Percentiles rank a stretch among this genome's conserved stretches.
Evolutionary conservation across 2,329 filamentous ascomycete genomes (phyloP).

Genomic region (Aschersonia sp.): DNA sequence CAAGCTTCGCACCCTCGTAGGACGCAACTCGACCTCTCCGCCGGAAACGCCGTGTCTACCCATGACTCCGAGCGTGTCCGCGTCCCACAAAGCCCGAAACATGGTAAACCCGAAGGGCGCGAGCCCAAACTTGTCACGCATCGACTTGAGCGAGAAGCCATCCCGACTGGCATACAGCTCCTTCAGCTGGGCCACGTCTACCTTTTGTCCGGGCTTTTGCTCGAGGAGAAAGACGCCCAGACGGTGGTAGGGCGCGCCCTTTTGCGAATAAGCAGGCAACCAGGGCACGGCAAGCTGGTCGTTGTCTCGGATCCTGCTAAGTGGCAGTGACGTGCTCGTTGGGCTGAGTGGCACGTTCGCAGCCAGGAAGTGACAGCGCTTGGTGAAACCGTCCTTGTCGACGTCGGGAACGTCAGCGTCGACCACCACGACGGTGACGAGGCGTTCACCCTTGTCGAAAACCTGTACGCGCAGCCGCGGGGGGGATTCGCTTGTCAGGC

Average conservation of each 20-base stretch:
- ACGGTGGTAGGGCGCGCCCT: slow-evolving; percentile 84
- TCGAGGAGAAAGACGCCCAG: slow-evolving; percentile 72
- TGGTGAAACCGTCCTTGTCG: slow-evolving; percentile 60
- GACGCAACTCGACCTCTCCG: slow-evolving; percentile 72
- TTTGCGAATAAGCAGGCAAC: slow-evolving; percentile 76
- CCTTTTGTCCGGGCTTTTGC: slow-evolving; percentile 46
- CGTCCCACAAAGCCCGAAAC: slow-evolving; percentile 85
- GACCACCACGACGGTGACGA: slow-evolving; percentile 73
- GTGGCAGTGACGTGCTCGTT: slow-evolving; percentile 44
- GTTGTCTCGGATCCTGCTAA: slow-evolving; percentile 43
- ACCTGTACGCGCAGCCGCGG: slow-evolving; percentile 72
- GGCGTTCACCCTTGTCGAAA: slow-evolving; percentile 67
- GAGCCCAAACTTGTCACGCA: slow-evolving; percentile 55
- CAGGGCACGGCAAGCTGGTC: slow-evolving; percentile 64
- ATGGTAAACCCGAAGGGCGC: slow-evolving; percentile 69
- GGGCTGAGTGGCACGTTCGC: slow-evolving; percentile 43
- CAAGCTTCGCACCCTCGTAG: slow-evolving; percentile 57
- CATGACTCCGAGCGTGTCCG: slow-evolving; percentile 80
- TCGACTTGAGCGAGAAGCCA: slow-evolving; percentile 60
- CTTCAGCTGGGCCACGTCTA: slow-evolving; percentile 45
- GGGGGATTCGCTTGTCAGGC: slow-evolving; percentile 54
- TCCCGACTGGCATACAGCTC: slow-evolving; percentile 40
- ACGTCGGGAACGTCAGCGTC: slow-evolving; percentile 82
- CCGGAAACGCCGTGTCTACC: slow-evolving; percentile 59
- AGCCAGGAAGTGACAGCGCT: slow-evolving; percentile 79